Evolutionary conservation across 257 asterid genomes (phyloP).

Genomic region (Lycium ferocissimum): DNA sequence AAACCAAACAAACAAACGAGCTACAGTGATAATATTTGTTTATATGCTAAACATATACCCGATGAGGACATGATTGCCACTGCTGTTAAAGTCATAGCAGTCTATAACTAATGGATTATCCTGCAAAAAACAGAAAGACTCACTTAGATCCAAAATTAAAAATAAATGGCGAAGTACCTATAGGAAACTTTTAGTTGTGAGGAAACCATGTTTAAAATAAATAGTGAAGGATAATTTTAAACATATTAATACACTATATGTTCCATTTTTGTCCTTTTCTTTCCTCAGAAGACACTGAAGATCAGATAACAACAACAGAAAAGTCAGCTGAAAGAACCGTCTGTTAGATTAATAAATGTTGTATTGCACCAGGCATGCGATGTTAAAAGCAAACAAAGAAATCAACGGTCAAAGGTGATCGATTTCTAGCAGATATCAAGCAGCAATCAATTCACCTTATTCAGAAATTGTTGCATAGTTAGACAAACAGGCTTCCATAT

Average conservation of each 20-base stretch:
- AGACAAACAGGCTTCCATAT: conserved; percentile 65
- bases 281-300: neutral
- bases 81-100: conserved; percentile 79
- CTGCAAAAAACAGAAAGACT: conserved; percentile 47
- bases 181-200: neutral
- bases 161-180: neutral
- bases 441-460: conserved; percentile 44
- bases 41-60: conserved; percentile 54
- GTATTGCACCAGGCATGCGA: neutral
- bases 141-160: neutral
- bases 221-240: neutral
- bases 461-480: conserved; percentile 57
- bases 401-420: neutral
- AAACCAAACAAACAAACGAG: neutral
- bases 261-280: neutral
- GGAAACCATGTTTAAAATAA: neutral
- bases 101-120: conserved; percentile 78
- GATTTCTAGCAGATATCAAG: neutral
- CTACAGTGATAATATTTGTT: neutral
- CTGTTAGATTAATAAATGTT: neutral
- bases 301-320: neutral
- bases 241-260: neutral
- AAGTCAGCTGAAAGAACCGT: neutral
- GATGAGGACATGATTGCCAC: conserved; percentile 70
- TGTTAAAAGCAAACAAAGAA: neutral